phyloP scores from a whole-genome alignment of 352 stramenopile species.

The Pythium plurisporium region DNA sequence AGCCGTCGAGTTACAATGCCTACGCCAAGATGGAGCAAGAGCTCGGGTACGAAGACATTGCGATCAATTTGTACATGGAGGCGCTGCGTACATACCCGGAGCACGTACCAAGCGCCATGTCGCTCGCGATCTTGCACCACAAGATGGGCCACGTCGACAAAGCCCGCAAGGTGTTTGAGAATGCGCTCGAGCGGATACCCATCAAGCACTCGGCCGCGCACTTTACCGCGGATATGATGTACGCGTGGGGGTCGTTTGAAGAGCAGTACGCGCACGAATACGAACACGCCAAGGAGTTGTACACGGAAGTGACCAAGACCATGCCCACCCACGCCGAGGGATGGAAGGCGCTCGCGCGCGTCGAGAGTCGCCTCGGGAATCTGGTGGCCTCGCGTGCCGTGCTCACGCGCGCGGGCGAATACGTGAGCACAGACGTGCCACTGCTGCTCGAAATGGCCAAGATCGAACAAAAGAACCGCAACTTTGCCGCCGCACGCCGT shows the following conservation, averaged over 20 bases:
- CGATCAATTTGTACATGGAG: conserved; percentile 57
- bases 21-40: conserved; percentile 85
- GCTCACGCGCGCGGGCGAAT: conserved; percentile 58
- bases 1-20: conserved; percentile 74
- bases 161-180: conserved; percentile 64
- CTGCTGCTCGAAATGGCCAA: conserved; percentile 76
- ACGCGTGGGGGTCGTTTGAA: conserved; percentile 74
- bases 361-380: conserved; percentile 59
- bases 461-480: conserved; percentile 72
- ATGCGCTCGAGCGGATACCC: conserved; percentile 38
- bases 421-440: conserved; percentile 59
- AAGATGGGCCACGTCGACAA: conserved; percentile 39
- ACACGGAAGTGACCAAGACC: conserved; percentile 63
- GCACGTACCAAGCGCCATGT: conserved; percentile 77
- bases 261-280: conserved; percentile 60
- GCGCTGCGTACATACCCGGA: conserved; percentile 56
- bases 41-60: conserved; percentile 63
- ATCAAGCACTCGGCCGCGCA: conserved; percentile 30
- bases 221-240: conserved; percentile 50
- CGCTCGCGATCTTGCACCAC: conserved; percentile 61
- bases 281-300: conserved; percentile 67
- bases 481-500: conserved; percentile 45
- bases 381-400: conserved; percentile 59
- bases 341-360: conserved; percentile 63
- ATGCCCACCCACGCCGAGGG: conserved; percentile 59